Evolutionary conservation across 768 basidiomycete species (phyloP).

Genomic region (Serpula lacrymans): DNA sequence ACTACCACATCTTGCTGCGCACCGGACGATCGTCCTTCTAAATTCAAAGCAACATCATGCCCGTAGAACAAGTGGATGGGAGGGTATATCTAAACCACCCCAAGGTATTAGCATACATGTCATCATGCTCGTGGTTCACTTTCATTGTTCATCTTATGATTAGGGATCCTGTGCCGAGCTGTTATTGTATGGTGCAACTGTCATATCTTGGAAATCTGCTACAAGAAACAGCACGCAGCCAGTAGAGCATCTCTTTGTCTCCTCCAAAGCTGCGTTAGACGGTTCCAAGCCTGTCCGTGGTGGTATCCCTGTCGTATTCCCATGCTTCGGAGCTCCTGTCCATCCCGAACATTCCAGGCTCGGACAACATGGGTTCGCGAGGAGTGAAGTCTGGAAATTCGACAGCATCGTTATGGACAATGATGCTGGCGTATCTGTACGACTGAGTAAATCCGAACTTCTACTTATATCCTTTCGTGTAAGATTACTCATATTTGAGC

Average conservation of each 20-base stretch:
- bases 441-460: conserved; percentile 55
- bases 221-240: conserved; percentile 32
- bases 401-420: conserved; percentile 63
- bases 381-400: conserved; percentile 73
- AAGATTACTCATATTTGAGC: conserved; percentile 5
- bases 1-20: no score
- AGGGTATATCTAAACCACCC: conserved; percentile 56
- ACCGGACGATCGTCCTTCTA: no score
- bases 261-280: conserved; percentile 74
- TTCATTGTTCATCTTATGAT: background rate
- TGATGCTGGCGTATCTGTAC: conserved; percentile 68
- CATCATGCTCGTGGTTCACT: background rate
- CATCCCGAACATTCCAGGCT: conserved; percentile 70
- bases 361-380: conserved; percentile 88
- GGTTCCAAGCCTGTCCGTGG: conserved; percentile 73
- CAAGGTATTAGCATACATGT: conserved; percentile 40
- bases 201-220: conserved; percentile 79
- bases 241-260: conserved; percentile 77
- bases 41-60: no score
- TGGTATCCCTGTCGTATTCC: conserved; percentile 66
- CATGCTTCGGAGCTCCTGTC: conserved; percentile 84
- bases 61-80: conserved; percentile 43
- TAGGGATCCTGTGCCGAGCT: conserved; percentile 68
- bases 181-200: conserved; percentile 79
- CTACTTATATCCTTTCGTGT: background rate